These are phyloP conservation scores for Ceratonia siliqua DNA, from an alignment of 306 rosid species.

Conservation along the genomic window DNA sequence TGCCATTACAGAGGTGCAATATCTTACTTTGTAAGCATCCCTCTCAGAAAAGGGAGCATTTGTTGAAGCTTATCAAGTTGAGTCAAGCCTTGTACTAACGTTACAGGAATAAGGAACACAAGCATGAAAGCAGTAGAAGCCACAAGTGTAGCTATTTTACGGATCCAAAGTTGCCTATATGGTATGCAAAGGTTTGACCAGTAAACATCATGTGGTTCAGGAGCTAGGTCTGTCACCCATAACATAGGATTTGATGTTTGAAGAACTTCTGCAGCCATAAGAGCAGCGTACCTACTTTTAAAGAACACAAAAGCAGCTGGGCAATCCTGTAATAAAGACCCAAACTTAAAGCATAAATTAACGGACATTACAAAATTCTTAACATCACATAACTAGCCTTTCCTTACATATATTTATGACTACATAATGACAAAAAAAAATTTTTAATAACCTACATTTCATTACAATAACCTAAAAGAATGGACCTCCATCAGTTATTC, in stretches of 20 bases:
- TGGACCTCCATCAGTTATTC: conserved; percentile 20
- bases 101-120: conserved; percentile 78
- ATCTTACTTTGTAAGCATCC: conserved; percentile 66
- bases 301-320: conserved; percentile 95
- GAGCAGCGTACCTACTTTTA: conserved; percentile 85
- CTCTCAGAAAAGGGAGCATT: conserved; percentile 70
- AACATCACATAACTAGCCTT: background rate
- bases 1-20: conserved; percentile 11
- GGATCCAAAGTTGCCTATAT: conserved; percentile 83
- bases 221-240: conserved; percentile 90
- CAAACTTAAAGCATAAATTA: background rate
- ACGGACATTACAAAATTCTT: conserved; percentile 10
- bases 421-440: conserved; percentile 14
- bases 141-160: conserved; percentile 64
- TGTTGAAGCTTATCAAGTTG: conserved; percentile 68
- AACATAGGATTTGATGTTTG: conserved; percentile 93
- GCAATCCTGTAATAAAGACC: conserved; percentile 62
- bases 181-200: conserved; percentile 97
- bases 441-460: conserved; percentile 23
- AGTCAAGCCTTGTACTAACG: conserved; percentile 86
- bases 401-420: background rate
- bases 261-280: conserved; percentile 66
- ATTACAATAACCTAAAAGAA: conserved; percentile 2
- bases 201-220: conserved; percentile 84
- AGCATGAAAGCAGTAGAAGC: conserved; percentile 75